Evolutionary conservation across 176 grass and related monocot genomes (phyloP).

Genomic region (Zea mays): Zm-B73-REFERENCE-NAM-5.0 NC_050102.1:169676501-169677000

Average conservation of each 20-base stretch:
- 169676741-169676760: conserved; percentile 36
- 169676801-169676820: conserved; percentile 39
- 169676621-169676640: conserved; percentile 17
- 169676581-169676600: conserved; percentile 27
- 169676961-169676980: conserved; percentile 55
- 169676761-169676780: conserved; percentile 32
- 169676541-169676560: conserved; percentile 27
- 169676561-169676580: conserved; percentile 22
- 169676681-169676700: conserved; percentile 38
- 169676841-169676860: conserved; percentile 49
- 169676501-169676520: conserved; percentile 27
- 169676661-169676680: conserved; percentile 32
- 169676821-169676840: conserved; percentile 47
- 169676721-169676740: conserved; percentile 43
- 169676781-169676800: conserved; percentile 37
- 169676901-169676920: conserved; percentile 48
- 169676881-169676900: conserved; percentile 40
- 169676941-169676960: conserved; percentile 53
- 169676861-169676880: conserved; percentile 53
- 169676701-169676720: conserved; percentile 9
- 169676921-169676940: conserved; percentile 44
- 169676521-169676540: conserved; percentile 33
- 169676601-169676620: conserved; percentile 19
- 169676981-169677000: conserved; percentile 56
- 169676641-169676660: conserved; percentile 38